Conservation (phyloP, 306 rosid genomes). For the Arachis stenosperma region DNA sequence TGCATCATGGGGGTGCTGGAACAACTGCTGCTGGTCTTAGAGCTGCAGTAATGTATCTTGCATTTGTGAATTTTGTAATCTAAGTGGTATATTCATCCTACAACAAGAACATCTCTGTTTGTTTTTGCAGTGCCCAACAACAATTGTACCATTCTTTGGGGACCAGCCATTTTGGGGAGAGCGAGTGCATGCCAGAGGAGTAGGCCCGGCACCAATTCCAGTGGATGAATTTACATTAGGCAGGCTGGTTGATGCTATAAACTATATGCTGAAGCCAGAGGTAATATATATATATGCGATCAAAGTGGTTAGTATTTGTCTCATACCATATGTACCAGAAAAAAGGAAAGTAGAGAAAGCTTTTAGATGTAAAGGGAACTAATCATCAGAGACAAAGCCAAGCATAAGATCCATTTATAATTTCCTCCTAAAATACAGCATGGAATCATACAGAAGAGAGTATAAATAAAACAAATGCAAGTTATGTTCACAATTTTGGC, state of each 20-base stretch:
- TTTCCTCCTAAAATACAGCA: background rate
- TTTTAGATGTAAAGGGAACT: background rate
- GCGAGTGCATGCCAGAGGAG: constrained; percentile 80
- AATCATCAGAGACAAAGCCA: constrained; percentile 12
- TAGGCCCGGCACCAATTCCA: constrained; percentile 91
- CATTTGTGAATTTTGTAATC: constrained; percentile 5
- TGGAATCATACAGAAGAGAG: constrained; percentile 8
- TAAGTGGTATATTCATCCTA: constrained; percentile 12
- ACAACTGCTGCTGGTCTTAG: constrained; percentile 97
- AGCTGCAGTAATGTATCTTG: constrained; percentile 69
- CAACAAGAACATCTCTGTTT: constrained; percentile 21
- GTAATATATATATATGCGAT: constrained; percentile 48
- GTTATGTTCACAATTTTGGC: background rate
- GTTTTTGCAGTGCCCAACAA: constrained; percentile 78
- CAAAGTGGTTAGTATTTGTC: constrained; percentile 24
- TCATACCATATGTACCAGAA: constrained; percentile 17
- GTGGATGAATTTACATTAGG: constrained; percentile 65
- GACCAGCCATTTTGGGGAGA: constrained; percentile 98
- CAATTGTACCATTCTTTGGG: constrained; percentile 91
- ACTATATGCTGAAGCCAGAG: constrained; percentile 80
- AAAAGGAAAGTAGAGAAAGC: background rate
- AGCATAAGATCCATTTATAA: background rate
- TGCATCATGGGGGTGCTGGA: constrained; percentile 98
- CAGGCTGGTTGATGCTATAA: constrained; percentile 74
- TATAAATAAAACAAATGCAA: constrained; percentile 7